phyloP scores from a whole-genome alignment of 2,329 filamentous ascomycete genomes.

The Calonectria pteridis region DNA sequence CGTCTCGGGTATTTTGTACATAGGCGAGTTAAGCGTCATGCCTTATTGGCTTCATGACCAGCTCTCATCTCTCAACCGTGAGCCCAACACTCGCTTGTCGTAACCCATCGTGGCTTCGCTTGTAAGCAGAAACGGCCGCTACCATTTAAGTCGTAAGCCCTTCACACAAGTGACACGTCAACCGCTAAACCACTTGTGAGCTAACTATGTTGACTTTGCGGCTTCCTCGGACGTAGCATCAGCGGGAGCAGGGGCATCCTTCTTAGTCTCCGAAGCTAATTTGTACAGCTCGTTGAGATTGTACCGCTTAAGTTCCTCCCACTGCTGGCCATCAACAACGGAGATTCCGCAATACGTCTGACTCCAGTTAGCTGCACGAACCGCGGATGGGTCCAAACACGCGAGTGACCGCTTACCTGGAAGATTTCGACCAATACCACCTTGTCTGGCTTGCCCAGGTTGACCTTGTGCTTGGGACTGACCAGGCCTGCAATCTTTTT shows the following conservation, averaged over 20 bases:
- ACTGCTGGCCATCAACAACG: constrained; percentile 77
- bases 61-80: constrained; percentile 7
- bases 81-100: constrained; percentile 1
- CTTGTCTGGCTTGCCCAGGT: constrained; percentile 82
- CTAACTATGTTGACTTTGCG: constrained; percentile 35
- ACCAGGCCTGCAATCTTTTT: constrained; percentile 76
- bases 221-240: constrained; percentile 25
- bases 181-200: constrained; percentile 17
- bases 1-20: constrained; percentile 7
- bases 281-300: constrained; percentile 82
- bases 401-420: constrained; percentile 66
- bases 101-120: constrained; percentile 17
- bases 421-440: constrained; percentile 85
- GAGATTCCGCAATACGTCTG: constrained; percentile 84
- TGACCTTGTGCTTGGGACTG: constrained; percentile 77
- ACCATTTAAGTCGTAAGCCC: constrained; percentile 11
- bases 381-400: constrained; percentile 34
- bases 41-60: constrained; percentile 9
- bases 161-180: constrained; percentile 30
- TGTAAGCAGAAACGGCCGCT: constrained; percentile 24
- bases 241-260: constrained; percentile 25
- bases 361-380: constrained; percentile 37
- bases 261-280: constrained; percentile 36
- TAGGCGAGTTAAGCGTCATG: constrained; percentile 7
- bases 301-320: constrained; percentile 80